Conservation (phyloP, 257 asterid species). For the Linderniella brevidens region DNA sequence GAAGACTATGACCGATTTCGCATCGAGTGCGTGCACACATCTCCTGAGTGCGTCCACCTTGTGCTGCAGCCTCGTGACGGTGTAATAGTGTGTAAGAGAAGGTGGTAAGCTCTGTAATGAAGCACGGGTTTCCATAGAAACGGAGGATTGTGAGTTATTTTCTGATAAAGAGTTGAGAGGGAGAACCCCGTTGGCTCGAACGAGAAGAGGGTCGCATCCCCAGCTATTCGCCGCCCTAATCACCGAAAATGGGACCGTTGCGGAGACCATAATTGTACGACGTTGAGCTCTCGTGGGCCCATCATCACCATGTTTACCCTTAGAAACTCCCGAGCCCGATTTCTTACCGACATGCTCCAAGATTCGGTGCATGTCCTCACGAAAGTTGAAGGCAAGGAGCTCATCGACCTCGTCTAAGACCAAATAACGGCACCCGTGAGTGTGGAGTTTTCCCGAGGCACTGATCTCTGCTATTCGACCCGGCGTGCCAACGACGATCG, state of each 20-base stretch:
- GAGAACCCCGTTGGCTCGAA: slow-evolving; percentile 54
- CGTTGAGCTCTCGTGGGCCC: slow-evolving; percentile 29
- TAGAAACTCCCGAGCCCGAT: slow-evolving; percentile 32
- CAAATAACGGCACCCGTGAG: slow-evolving; percentile 63
- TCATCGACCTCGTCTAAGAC: slow-evolving; percentile 92
- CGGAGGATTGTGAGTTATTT: no score
- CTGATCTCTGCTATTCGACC: slow-evolving; percentile 93
- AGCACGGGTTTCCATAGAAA: slow-evolving; percentile 14
- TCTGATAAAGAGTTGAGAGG: slow-evolving; percentile 42
- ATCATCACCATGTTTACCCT: slow-evolving; percentile 17
- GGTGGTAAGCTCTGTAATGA: slow-evolving; percentile 76
- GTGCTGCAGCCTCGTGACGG: slow-evolving; percentile 69
- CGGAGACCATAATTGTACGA: slow-evolving; percentile 91
- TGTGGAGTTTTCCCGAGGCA: slow-evolving; percentile 81
- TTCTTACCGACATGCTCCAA: slow-evolving; percentile 76
- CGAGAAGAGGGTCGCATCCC: slow-evolving; percentile 81
- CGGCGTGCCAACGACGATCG: slow-evolving; percentile 84
- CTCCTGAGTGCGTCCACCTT: slow-evolving; percentile 74
- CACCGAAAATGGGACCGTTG: slow-evolving; percentile 89
- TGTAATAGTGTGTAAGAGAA: slow-evolving; percentile 57
- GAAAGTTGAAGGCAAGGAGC: slow-evolving; percentile 75
- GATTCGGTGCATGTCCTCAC: slow-evolving; percentile 88
- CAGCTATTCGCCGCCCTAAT: slow-evolving; percentile 83
- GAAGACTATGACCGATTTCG: slow-evolving; percentile 70
- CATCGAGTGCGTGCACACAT: slow-evolving; percentile 76